Evolutionary conservation across 1,284 basidiomycete genomes (phyloP), one percentile per base, ranked within the genome.

Genomic region (Xanthoconium separans): DNA sequence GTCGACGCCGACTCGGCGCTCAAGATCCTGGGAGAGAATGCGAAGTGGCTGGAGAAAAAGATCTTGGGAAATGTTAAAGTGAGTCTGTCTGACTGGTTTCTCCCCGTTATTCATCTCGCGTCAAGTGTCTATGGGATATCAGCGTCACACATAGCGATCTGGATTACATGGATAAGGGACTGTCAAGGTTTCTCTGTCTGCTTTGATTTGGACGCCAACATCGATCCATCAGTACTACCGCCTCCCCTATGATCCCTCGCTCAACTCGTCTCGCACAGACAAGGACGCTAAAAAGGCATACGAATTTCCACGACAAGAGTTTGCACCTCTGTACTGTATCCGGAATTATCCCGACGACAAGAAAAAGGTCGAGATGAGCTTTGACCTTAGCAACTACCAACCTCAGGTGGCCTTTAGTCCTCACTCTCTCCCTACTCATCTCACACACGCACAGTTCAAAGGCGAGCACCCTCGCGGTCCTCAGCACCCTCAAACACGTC

Each of bases 1-100:
- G 51, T 51, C n/a, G 59, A 51, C 22, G 49, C 49, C 4, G 43
- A 59, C n/a, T 39, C 48, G 12, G 46, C 37, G 22, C 51, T 59
- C 47, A 40, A 33, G 37, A 30, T 48, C 9, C 37, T 48, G 6
- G 47, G 18, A 30, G 47, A 40, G 30, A 33, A 49, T 41, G 47
- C 39, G 30, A 33, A 13, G 13, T 41, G 47, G 30, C 22, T 49
- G 9, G 47, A 49, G 39, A 49, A 24, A 15, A 41, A 33, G 47
- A 41, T 41, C n/a, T 27, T 47, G 22, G 36, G 36, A n/a, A 47
- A 48, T 22, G 37, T 40, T 18, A 48, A 47, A 22, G 47, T 40
- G 37, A 40, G 47, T 31, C 11, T 9, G 12, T 5, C 16, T 30
- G n/a, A 3, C 7, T 12, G n/a, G 8, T 22, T 16, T 7, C 29